Evolutionary conservation across 257 asterid genomes (phyloP).

Genomic region (Solanum ahanhuiri): DNA sequence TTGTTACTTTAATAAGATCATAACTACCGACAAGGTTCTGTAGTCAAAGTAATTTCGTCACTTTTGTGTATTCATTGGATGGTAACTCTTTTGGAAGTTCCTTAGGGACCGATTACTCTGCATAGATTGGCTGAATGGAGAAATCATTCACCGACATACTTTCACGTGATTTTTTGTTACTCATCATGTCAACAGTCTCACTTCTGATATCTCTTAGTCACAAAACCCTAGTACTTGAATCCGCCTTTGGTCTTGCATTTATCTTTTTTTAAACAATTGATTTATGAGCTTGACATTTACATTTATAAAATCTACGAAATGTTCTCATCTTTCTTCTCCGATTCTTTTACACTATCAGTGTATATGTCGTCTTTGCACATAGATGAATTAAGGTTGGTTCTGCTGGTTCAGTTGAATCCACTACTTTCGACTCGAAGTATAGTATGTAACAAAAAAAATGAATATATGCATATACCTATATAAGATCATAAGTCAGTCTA

Average conservation of each 20-base stretch:
- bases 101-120: not conserved
- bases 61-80: not conserved
- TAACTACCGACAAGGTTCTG: too few relatives aligned
- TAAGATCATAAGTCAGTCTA: not conserved
- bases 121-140: rapidly evolving
- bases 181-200: not conserved
- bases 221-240: not conserved
- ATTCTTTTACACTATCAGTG: not conserved
- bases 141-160: not conserved
- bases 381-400: not conserved
- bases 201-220: not conserved
- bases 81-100: not conserved
- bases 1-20: too few relatives aligned
- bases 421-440: not conserved
- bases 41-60: not conserved
- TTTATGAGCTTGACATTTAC: not conserved
- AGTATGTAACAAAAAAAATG: too few relatives aligned
- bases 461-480: too few relatives aligned
- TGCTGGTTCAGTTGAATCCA: not conserved
- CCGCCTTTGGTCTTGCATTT: not conserved
- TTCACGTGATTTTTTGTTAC: not conserved
- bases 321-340: not conserved
- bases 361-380: not conserved
- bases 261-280: not conserved
- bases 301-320: not conserved